Evolutionary conservation across 2,329 filamentous ascomycete species (phyloP), one percentile per base, ranked within the genome.

Genomic region (Zasmidium citrigriseum): DNA sequence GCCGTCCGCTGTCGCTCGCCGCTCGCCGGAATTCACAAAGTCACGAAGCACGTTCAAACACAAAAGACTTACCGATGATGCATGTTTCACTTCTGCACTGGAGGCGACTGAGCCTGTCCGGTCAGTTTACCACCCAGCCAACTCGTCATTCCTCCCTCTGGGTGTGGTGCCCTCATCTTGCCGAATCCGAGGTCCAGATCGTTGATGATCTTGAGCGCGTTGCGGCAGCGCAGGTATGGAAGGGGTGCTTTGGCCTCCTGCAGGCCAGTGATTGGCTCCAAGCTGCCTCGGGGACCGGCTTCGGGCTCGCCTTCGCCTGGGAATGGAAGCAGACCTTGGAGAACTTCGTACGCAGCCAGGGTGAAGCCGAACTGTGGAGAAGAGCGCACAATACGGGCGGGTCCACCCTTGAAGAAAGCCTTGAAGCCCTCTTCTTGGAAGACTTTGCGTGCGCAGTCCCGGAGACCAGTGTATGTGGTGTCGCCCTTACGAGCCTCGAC

Each of bases 351-450:
- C 46, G 90, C 90, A 2, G 95, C 95, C 22, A 99, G 86, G 0
- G 95, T 99, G 81, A 98, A 98, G 64, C 95, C 95, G 75, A 99
- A 99, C 74, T 99, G 95, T 16, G 95, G 95, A 12, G 92, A 97
- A 0, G 92, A 97, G 70, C 95, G 89, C 74, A 98, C 78, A 71
- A 99, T 96, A 80, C 95, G 91, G 9, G 95, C 95, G 1, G 93
- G 93, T 1, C 95, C 95, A 67, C 95, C 95, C 82, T 98, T 98
- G 87, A 98, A 99, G 83, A 99, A 99, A 23, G 95, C 95, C 63
- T 84, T 86, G 84, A 97, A 93, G 11, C 95, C 95, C 77, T 99
- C 95, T 75, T 98, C 90, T 75, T 88, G 86, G 80, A 83, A 88
- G 69, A 99, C 90, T 14, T 91, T 96, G 68, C 78, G 78, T 38